Evolutionary conservation across 257 asterid genomes (phyloP).

Genomic region (Perilla frutescens): DNA sequence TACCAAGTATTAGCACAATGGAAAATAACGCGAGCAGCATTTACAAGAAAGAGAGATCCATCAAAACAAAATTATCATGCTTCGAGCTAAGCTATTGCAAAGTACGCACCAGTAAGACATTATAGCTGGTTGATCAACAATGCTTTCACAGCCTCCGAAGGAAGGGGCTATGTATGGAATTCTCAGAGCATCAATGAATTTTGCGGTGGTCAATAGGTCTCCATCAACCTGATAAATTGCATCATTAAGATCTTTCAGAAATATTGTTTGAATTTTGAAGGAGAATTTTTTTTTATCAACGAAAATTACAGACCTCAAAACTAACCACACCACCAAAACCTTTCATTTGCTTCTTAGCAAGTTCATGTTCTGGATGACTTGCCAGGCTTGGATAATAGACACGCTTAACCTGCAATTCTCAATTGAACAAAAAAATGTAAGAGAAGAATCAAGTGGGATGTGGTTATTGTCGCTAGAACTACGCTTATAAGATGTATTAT

Average conservation of each 20-base stretch:
- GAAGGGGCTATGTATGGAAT: conserved; percentile 95
- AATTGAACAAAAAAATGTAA: not conserved
- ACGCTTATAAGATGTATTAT: not conserved
- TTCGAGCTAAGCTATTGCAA: conserved; percentile 7
- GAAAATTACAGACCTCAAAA: conserved; percentile 71
- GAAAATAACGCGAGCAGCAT: no score
- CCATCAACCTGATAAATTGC: conserved; percentile 70
- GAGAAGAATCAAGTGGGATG: not conserved
- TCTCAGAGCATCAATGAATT: conserved; percentile 71
- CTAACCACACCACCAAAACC: conserved; percentile 96
- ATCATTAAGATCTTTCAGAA: conserved; percentile 20
- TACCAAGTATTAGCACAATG: not conserved
- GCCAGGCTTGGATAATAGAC: conserved; percentile 85
- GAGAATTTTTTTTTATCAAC: not conserved
- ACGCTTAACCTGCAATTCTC: conserved; percentile 60
- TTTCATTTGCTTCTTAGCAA: conserved; percentile 85
- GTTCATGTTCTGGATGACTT: conserved; percentile 81
- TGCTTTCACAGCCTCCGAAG: conserved; percentile 94
- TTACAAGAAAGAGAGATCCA: no score
- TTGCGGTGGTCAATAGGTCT: conserved; percentile 71
- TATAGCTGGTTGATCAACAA: conserved; percentile 91
- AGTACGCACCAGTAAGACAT: conserved; percentile 86
- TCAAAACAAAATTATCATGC: not conserved
- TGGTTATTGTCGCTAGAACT: not conserved
- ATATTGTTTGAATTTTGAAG: not conserved